Base-by-base conservation (phyloP, 805 yeast genomes). In the Kluyveromyces starmeri region DNA sequence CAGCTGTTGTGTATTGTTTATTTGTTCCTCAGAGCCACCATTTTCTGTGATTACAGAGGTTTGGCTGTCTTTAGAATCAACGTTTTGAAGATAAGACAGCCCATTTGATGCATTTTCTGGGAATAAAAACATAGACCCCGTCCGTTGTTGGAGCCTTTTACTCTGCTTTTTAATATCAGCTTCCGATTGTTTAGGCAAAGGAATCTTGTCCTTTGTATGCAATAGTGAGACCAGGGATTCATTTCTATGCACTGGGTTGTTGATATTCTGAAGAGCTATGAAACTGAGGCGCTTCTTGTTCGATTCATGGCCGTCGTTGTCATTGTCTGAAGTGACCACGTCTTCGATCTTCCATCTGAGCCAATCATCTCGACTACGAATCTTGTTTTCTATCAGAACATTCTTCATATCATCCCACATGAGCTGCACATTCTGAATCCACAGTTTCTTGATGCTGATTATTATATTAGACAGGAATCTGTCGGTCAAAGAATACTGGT, bases 401-500 rank as follows among this genome's bases (percentile, higher is more conserved):
- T 6, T 32, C 11, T 16, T 20, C 4, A 52, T 20, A 26, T 52
- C 48, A 8, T 55, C 55, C 59, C 59, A 56, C 24, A 44, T 41
- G 7, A 41, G 35, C 28, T 44, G 46, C 12, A 45, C 27, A 12
- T 45, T 45, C 10, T 45, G 38, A 18, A 68, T 57, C 81, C 81
- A 75, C 7, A 62, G 54, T 42, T 64, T 64, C 42, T 73, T 71
- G 38, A 75, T 47, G 38, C 63, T 74, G 7, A 59, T 49, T 12
- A 73, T 14, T 43, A 32, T 46, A 24, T 30, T 53, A 47, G 20
- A 36, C 13, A 20, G 39, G 43, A 16, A 35, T 19, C 7, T 46
- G 24, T 12, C 31, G 10, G 29, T 23, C 5, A 28, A 22, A 10
- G 40, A 45, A 39, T 52, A 32, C 41, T 55, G 60, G 51, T 72